Conservation (phyloP, 371 early-diverging fungal species). For the Mucor circinelloides region DNA sequence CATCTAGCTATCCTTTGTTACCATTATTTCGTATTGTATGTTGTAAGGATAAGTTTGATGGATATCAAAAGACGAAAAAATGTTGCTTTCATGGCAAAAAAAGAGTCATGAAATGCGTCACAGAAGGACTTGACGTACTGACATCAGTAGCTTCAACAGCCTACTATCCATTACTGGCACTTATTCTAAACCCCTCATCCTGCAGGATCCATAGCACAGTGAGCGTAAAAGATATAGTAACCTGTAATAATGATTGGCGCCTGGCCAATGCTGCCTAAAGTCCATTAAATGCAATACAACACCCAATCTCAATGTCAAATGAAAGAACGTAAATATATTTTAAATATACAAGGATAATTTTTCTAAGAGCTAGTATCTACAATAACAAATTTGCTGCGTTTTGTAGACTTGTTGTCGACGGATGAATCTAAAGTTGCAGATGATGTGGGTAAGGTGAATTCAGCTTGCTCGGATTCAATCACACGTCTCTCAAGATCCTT, state of each 20-base stretch:
- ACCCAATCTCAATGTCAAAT: too few relatives aligned
- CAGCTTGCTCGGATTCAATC: constrained; percentile 43
- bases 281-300: too few relatives aligned
- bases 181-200: too few relatives aligned
- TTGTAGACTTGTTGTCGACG: constrained; percentile 15
- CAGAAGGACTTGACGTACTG: neutral
- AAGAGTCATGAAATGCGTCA: constrained; percentile 4
- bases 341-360: constrained; percentile 1
- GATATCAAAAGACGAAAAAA: neutral
- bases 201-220: neutral
- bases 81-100: neutral
- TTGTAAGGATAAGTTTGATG: neutral
- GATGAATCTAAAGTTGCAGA: neutral
- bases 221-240: neutral
- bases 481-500: constrained; percentile 60
- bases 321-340: neutral
- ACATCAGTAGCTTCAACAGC: too few relatives aligned
- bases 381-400: constrained; percentile 37
- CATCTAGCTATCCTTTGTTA: neutral
- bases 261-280: too few relatives aligned
- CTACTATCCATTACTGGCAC: too few relatives aligned
- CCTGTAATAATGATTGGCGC: neutral
- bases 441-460: constrained; percentile 36
- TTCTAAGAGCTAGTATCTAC: constrained; percentile 47
- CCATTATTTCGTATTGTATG: neutral